These are phyloP conservation scores for Perilla frutescens DNA, from an alignment of 257 asterid species.

Conservation along the genomic window DNA sequence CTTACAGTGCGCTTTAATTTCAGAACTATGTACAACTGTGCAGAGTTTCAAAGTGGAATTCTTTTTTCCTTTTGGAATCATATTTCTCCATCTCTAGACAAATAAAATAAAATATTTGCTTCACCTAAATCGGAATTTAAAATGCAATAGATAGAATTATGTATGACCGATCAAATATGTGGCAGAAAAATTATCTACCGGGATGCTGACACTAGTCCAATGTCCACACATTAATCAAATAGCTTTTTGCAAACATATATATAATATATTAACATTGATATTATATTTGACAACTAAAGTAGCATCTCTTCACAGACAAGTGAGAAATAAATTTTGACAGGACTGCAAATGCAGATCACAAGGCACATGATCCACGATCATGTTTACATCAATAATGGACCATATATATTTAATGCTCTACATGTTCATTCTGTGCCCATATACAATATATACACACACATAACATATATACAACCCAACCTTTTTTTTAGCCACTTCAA, in stretches of 20 bases:
- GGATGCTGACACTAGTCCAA: background rate
- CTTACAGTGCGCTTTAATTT: background rate
- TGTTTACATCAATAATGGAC: conserved; percentile 44
- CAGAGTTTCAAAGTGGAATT: background rate
- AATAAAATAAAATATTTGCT: background rate
- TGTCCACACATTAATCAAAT: background rate
- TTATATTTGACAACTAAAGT: conserved; percentile 25
- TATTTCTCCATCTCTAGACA: background rate
- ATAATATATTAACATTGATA: background rate
- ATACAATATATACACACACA: background rate
- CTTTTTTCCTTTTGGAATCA: background rate
- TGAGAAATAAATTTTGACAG: background rate
- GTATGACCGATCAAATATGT: background rate
- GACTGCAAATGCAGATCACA: conserved; percentile 31
- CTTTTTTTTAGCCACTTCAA: too few relatives aligned
- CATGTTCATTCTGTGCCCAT: conserved; percentile 30
- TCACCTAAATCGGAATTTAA: background rate
- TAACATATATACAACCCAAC: background rate
- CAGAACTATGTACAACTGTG: background rate
- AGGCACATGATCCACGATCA: conserved; percentile 41
- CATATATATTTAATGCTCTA: conserved; percentile 38
- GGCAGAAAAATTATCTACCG: background rate
- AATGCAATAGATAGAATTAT: background rate
- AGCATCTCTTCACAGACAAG: conserved; percentile 26
- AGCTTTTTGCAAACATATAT: background rate